These are phyloP conservation scores for Daedaleopsis sinensis DNA, from an alignment of 768 basidiomycete genomes.

Conservation along the genomic window DNA sequence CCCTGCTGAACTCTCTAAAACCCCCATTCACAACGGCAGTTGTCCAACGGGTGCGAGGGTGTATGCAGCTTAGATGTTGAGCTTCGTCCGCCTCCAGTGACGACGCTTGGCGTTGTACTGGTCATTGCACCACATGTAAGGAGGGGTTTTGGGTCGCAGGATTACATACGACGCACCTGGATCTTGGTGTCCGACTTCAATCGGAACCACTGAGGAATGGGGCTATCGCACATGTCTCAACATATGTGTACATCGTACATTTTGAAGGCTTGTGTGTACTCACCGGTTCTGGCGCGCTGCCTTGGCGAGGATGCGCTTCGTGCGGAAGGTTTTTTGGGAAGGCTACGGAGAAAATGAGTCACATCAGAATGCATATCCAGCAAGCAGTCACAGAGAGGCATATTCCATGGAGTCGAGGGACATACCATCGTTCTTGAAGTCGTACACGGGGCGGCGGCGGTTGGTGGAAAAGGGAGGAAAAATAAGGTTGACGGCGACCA, in stretches of 20 bases:
- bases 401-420: conserved; percentile 4
- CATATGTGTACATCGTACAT: not conserved
- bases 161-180: conserved; percentile 64
- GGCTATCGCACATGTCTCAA: conserved; percentile 48
- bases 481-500: conserved; percentile 30
- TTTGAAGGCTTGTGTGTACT: conserved; percentile 4
- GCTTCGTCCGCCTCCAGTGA: conserved; percentile 99
- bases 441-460: conserved; percentile 29
- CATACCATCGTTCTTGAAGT: conserved; percentile 36
- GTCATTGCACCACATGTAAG: not conserved
- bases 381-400: not conserved
- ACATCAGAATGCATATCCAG: conserved; percentile 42
- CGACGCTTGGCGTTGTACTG: conserved; percentile 95
- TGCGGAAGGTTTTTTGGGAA: conserved; percentile 98
- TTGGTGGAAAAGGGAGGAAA: conserved; percentile 28
- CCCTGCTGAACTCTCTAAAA: conserved; percentile 8
- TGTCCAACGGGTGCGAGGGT: conserved; percentile 4
- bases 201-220: conserved; percentile 99
- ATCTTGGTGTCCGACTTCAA: conserved; percentile 96
- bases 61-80: conserved; percentile 75
- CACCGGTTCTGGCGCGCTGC: conserved; percentile 94
- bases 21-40: conserved; percentile 21
- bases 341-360: conserved; percentile 65
- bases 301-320: conserved; percentile 97
- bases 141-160: not conserved